Conservation (phyloP, 2,329 filamentous ascomycete genomes). For the Lachnellula occidentalis region DNA sequence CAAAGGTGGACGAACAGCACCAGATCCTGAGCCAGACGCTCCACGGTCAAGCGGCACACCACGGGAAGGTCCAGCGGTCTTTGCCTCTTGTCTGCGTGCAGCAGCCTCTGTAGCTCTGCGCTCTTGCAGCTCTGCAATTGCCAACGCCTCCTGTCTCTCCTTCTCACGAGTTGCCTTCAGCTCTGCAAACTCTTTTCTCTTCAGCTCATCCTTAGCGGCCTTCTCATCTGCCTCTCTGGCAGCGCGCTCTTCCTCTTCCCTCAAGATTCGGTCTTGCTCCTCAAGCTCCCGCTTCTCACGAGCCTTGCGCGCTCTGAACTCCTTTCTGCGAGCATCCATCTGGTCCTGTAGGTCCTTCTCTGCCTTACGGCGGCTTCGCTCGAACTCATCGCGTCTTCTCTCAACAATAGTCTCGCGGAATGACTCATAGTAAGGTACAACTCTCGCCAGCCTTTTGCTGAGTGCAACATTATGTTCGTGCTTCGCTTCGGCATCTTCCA, state of each 20-base stretch:
- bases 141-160: constrained; percentile 62
- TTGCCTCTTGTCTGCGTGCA: constrained; percentile 62
- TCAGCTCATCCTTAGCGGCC: constrained; percentile 72
- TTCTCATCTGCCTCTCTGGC: constrained; percentile 82
- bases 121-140: constrained; percentile 64
- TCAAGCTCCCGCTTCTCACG: constrained; percentile 81
- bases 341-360: constrained; percentile 91
- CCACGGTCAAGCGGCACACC: constrained; percentile 40
- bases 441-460: constrained; percentile 82
- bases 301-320: constrained; percentile 75
- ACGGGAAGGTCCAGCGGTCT: constrained; percentile 38
- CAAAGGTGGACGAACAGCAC: constrained; percentile 49
- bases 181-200: constrained; percentile 62
- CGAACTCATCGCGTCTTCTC: constrained; percentile 89
- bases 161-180: constrained; percentile 60
- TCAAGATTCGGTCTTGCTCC: constrained; percentile 70
- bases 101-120: constrained; percentile 85
- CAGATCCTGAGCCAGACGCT: constrained; percentile 42
- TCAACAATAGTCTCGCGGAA: constrained; percentile 81
- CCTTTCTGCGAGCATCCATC: constrained; percentile 81
- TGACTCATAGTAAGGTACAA: constrained; percentile 77
- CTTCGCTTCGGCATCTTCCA: constrained; percentile 76
- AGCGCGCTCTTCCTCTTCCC: constrained; percentile 81
- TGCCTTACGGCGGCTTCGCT: constrained; percentile 85
- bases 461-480: constrained; percentile 89